Evolutionary conservation across 345 rosid genomes (phyloP).

Genomic region (Passiflora organensis): DNA sequence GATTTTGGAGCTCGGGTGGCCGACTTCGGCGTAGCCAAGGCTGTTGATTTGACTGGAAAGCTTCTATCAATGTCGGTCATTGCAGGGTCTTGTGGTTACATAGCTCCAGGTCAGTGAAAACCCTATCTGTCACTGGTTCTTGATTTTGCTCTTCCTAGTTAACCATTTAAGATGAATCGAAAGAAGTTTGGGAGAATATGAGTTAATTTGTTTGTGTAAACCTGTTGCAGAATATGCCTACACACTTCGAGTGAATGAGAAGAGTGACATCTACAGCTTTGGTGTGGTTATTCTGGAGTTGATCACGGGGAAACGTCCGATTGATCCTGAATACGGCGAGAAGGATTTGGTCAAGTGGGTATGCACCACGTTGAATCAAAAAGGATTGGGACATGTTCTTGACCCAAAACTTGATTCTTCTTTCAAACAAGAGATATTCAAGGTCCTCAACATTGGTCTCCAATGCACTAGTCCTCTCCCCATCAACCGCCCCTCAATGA

Average conservation of each 20-base stretch:
- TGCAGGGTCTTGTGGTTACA: slow-evolving; percentile 98
- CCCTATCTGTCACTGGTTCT: background rate
- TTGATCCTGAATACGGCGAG: slow-evolving; percentile 84
- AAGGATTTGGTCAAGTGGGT: slow-evolving; percentile 96
- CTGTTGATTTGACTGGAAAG: slow-evolving; percentile 60
- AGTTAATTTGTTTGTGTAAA: background rate
- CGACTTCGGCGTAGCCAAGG: slow-evolving; percentile 96
- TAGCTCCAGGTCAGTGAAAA: slow-evolving; percentile 82
- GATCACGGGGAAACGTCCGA: slow-evolving; percentile 73
- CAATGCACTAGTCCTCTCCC: slow-evolving; percentile 87
- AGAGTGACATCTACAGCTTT: slow-evolving; percentile 97
- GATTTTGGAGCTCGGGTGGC: slow-evolving; percentile 95
- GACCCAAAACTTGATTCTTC: slow-evolving; percentile 76
- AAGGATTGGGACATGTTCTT: slow-evolving; percentile 71
- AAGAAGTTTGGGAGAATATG: background rate
- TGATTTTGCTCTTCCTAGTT: too few relatives aligned
- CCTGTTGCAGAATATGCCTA: slow-evolving; percentile 82
- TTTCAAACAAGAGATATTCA: slow-evolving; percentile 81
- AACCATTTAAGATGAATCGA: too few relatives aligned
- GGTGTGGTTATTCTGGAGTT: slow-evolving; percentile 93
- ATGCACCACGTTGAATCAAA: slow-evolving; percentile 66
- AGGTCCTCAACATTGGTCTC: slow-evolving; percentile 78
- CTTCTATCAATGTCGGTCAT: slow-evolving; percentile 90
- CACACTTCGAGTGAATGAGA: slow-evolving; percentile 95
- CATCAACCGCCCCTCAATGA: slow-evolving; percentile 92